A percentile compares a stretch with the other conserved stretches of the same genome.
These are phyloP conservation scores for Dothideomycetes sp. DNA, from an alignment of 2,329 filamentous ascomycete genomes.

Conservation along the genomic window DNA sequence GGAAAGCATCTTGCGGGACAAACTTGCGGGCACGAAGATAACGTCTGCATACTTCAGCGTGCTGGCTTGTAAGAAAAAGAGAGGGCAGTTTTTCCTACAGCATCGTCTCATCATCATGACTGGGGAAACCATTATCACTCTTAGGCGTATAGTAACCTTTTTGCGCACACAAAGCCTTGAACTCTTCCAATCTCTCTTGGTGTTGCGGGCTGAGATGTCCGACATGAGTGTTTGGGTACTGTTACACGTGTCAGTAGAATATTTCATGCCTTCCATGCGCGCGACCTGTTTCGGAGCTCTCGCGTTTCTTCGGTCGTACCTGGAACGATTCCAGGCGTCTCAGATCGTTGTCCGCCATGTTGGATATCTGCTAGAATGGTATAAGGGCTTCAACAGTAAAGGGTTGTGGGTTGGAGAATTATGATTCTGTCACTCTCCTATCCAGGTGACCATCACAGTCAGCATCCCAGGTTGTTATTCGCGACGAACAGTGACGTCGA, in stretches of 20 bases:
- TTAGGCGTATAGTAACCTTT: conserved; percentile 51
- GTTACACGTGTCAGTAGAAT: conserved; percentile 3
- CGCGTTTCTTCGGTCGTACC: conserved; percentile 11
- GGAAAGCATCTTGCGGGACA: conserved; percentile 62
- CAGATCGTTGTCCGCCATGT: conserved; percentile 12
- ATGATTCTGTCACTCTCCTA: too few relatives aligned
- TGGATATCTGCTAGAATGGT: too few relatives aligned
- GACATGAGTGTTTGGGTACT: conserved; percentile 68
- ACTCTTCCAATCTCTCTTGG: conserved; percentile 53
- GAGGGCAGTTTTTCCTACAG: conserved; percentile 44
- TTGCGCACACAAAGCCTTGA: conserved; percentile 58
- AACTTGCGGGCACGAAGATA: conserved; percentile 81
- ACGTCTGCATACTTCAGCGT: conserved; percentile 44
- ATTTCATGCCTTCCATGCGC: background rate
- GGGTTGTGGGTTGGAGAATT: too few relatives aligned
- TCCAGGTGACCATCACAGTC: too few relatives aligned
- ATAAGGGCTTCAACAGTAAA: too few relatives aligned
- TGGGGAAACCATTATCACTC: conserved; percentile 29
- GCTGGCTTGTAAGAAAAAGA: background rate
- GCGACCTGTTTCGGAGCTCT: background rate
- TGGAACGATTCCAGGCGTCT: conserved; percentile 20
- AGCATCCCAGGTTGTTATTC: too few relatives aligned
- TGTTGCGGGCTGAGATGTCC: conserved; percentile 64
- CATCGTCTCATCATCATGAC: conserved; percentile 63
- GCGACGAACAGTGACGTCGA: too few relatives aligned